phyloP scores from a whole-genome alignment of 2,329 filamentous ascomycete species.

The Arachnomyces sp. region DNA sequence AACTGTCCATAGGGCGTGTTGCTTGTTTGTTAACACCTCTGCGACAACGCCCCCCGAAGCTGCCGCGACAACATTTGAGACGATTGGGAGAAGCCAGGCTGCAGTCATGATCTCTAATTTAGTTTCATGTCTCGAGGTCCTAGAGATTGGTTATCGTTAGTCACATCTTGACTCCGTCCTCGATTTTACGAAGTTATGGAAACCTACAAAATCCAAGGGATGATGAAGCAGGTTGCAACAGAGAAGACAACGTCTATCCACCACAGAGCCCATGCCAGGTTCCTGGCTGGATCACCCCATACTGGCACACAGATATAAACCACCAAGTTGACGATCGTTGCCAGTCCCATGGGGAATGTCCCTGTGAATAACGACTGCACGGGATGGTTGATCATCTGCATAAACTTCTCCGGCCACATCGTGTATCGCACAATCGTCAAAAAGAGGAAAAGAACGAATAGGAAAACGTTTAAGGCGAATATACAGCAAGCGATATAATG shows the following conservation, averaged over 20 bases:
- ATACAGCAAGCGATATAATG: conserved; percentile 54
- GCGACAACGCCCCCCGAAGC: conserved; percentile 59
- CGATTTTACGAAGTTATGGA: not conserved
- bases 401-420: conserved; percentile 57
- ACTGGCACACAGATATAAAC: conserved; percentile 48
- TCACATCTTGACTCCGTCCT: too few relatives aligned
- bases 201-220: conserved; percentile 52
- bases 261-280: conserved; percentile 44
- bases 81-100: conserved; percentile 58
- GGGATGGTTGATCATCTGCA: conserved; percentile 56
- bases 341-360: conserved; percentile 58
- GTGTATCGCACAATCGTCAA: conserved; percentile 53
- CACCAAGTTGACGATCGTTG: conserved; percentile 58
- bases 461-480: conserved; percentile 52
- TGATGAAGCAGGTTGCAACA: conserved; percentile 31
- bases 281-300: conserved; percentile 49
- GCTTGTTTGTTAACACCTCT: conserved; percentile 47
- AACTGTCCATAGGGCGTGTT: conserved; percentile 54
- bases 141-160: not conserved
- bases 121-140: conserved; percentile 10
- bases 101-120: conserved; percentile 55
- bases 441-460: conserved; percentile 51
- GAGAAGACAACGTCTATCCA: conserved; percentile 42
- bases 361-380: conserved; percentile 58
- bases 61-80: conserved; percentile 58